Percentiles rank a stretch among this genome's conserved stretches.
Conservation (phyloP, 2,329 filamentous ascomycete genomes). For the Xylariaceae sp. region DNA sequence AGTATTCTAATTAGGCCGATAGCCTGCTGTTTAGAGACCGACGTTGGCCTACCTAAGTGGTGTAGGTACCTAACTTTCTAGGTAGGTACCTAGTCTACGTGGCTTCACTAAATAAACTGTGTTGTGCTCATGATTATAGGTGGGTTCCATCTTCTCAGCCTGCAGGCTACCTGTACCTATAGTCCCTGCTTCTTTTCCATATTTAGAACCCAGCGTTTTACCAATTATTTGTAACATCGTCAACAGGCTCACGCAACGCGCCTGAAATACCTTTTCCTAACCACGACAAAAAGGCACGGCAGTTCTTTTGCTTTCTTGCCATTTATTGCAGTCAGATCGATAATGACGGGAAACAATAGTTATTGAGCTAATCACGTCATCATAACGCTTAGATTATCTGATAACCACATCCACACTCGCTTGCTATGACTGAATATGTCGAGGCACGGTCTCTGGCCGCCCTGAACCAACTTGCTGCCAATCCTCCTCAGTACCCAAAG, state of each 20-base stretch:
- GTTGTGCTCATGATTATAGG: too few relatives aligned
- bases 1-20: background rate
- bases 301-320: background rate
- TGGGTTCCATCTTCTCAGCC: too few relatives aligned
- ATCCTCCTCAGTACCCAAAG: constrained; percentile 85
- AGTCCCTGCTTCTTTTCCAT: background rate
- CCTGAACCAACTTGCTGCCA: constrained; percentile 80
- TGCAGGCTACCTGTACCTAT: background rate
- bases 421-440: constrained; percentile 52
- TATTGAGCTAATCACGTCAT: background rate
- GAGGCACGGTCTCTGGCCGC: constrained; percentile 85
- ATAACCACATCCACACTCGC: background rate
- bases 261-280: background rate
- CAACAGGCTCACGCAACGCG: background rate
- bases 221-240: background rate
- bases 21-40: background rate
- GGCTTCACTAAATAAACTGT: too few relatives aligned
- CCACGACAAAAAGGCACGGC: background rate
- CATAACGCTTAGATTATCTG: background rate
- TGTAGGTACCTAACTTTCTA: too few relatives aligned
- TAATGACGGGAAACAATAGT: background rate
- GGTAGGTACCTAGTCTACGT: constrained; percentile 3
- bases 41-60: too few relatives aligned
- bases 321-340: background rate
- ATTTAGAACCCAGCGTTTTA: constrained; percentile 9